Evolutionary conservation across 345 rosid species (phyloP).

Genomic region (Iberis pinnata): DNA sequence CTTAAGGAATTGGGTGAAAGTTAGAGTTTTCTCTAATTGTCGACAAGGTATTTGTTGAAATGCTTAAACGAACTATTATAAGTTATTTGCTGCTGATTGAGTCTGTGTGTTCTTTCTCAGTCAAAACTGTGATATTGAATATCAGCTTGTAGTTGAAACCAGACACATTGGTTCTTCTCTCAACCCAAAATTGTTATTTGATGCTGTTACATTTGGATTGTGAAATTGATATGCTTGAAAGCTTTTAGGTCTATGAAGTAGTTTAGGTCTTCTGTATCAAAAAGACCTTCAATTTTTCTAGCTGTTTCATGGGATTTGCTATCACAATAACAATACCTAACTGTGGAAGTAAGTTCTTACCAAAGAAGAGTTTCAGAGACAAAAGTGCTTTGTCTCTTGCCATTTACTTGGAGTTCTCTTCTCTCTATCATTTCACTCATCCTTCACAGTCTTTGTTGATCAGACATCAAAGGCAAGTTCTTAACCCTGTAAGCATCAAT

Average conservation of each 20-base stretch:
- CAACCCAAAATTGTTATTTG: background rate
- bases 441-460: conserved; percentile 30
- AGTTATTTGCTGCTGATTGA: background rate
- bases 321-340: conserved; percentile 27
- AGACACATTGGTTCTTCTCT: background rate
- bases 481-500: too few relatives aligned
- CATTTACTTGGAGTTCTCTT: conserved; percentile 34
- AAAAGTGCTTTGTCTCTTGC: conserved; percentile 27
- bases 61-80: background rate
- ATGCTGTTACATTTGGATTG: conserved; percentile 4
- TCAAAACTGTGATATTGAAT: background rate
- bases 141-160: background rate
- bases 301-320: conserved; percentile 37
- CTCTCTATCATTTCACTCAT: conserved; percentile 26
- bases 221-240: conserved; percentile 9
- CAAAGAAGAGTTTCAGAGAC: conserved; percentile 28
- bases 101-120: background rate
- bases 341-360: conserved; percentile 22
- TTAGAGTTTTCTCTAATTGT: conserved; percentile 12
- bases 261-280: conserved; percentile 19
- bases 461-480: conserved; percentile 34
- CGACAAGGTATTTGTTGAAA: conserved; percentile 17
- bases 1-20: background rate
- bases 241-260: conserved; percentile 23
- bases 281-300: conserved; percentile 24